Evolutionary conservation across 768 basidiomycete species (phyloP), one percentile per base, ranked within the genome.

Genomic region (Boletus sensibilis): DNA sequence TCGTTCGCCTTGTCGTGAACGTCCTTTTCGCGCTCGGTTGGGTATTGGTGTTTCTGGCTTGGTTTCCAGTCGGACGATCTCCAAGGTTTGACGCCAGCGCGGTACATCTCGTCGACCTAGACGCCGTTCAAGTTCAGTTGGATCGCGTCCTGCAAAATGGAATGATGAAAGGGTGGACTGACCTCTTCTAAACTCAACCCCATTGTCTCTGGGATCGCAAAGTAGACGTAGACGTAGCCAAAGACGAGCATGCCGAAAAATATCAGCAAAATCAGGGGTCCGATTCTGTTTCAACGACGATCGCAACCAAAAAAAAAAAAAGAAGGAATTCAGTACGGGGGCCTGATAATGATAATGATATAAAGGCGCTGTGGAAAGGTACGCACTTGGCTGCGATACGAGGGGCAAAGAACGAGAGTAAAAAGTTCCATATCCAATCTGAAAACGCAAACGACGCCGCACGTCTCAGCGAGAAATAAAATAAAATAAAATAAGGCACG

Each of bases 181-280:
- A 83, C 85, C 77, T 88, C 86, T 75, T 90, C 88, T 52, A 90
- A 72, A 55, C 82, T 82, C 20, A 91, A 78, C 14, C 88, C 88
- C 68, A 83, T 90, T 9, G 89, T 90, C 76, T 93, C 91, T 20
- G 89, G 90, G 49, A 92, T 85, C 66, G 85, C 83, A 55, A 92
- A 69, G 69, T 85, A 89, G n/a, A 90, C 88, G 68, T 87, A 92
- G 58, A 80, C 73, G 67, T 79, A 87, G 40, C 87, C 89, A 65
- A 88, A 84, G 18, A 83, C 59, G 12, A 90, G 76, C 82, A 87
- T 83, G 44, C 87, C 86, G 66, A 84, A 87, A 79, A 91, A 90
- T 66, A 91, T 86, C 57, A 90, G 65, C n/a, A 89, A 71, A 65
- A 90, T 90, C 55, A 88, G 72, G 5, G 88, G 87, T 6, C 88